phyloP scores from a whole-genome alignment of 805 yeast genomes.

The Wickerhamiella galacta region DNA sequence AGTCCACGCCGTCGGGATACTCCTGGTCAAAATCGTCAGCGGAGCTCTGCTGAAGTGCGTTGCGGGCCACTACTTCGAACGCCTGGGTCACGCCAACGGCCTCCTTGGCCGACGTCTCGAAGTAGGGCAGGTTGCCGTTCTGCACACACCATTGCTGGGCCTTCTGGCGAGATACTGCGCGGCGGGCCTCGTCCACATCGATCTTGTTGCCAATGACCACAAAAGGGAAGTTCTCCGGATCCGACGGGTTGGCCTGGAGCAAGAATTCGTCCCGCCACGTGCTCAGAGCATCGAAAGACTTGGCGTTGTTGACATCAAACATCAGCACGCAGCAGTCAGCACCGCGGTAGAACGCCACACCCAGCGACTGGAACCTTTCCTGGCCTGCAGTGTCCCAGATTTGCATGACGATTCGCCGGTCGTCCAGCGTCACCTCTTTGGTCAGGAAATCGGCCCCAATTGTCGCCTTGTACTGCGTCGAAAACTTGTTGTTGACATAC shows the following conservation, averaged over 20 bases:
- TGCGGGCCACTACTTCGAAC: slow-evolving; percentile 87
- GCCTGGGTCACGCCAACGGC: slow-evolving; percentile 91
- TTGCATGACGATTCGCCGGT: slow-evolving; percentile 54
- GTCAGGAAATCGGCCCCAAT: slow-evolving; percentile 95
- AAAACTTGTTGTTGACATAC: slow-evolving; percentile 85
- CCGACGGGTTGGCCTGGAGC: slow-evolving; percentile 80
- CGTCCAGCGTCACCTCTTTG: slow-evolving; percentile 76
- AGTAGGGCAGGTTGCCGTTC: slow-evolving; percentile 71
- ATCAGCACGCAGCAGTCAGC: slow-evolving; percentile 96
- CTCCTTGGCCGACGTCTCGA: slow-evolving; percentile 96
- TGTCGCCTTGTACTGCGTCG: slow-evolving; percentile 92
- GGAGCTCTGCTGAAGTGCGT: slow-evolving; percentile 90
- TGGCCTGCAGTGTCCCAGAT: slow-evolving; percentile 99
- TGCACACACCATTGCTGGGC: slow-evolving; percentile 47
- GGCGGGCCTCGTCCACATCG: slow-evolving; percentile 81
- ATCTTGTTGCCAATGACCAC: slow-evolving; percentile 89
- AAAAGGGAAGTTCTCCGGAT: slow-evolving; percentile 92
- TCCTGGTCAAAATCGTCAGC: slow-evolving; percentile 83
- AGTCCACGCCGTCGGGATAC: slow-evolving; percentile 90
- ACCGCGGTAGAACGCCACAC: slow-evolving; percentile 94
- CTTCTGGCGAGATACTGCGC: slow-evolving; percentile 45
- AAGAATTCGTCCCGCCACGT: slow-evolving; percentile 93
- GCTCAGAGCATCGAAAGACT: slow-evolving; percentile 75
- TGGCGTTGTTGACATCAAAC: slow-evolving; percentile 88
- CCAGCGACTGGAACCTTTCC: slow-evolving; percentile 89